Evolutionary conservation across 2,329 filamentous ascomycete genomes (phyloP), one percentile per base, ranked within the genome.

Genomic region (Penicillium verrucosum): DNA sequence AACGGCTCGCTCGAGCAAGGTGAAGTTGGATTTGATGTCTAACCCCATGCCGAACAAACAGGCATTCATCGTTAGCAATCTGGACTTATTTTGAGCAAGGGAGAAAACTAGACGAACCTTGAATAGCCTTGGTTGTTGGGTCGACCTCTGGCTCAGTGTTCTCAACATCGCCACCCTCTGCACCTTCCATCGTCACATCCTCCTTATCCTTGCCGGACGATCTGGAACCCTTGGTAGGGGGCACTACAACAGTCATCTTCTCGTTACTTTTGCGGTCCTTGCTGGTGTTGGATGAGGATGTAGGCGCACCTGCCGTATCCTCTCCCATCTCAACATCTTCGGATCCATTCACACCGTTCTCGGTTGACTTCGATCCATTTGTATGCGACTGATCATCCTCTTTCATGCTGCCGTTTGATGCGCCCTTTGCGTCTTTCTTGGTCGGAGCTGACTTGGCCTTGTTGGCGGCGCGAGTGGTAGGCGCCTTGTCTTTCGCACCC

Each of bases 1-100:
- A 63, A 99, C 93, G 64, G 92, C 94, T 70, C 92, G 89, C 71
- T 97, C 92, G 70, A 99, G 84, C 63, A 99, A 84, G 51, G 86
- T 85, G 73, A 97, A 97, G 78, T 95, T 97, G 82, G 85, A 88
- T 78, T 92, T 94, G 79, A 99, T 96, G 76, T 97, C 94, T 97
- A 72, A 38, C 56, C 58, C 48, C 16, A 47, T 18, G 11, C 2
- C 5, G 5, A 44, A 52, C 30, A 53, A n/a, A 49, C 10, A 30
- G 25, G 16, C 14, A n/a, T 23, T 18, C 29, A 37, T n/a, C 1
- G 47, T 53, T 42, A 51, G 53, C 47, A 44, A 23, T 48, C 1
- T 9, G 10, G 9, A 44, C 16, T 11, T 30, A 4, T 38, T 34
- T 34, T 47, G 34, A 37, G 9, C 34, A 30, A 34, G 14, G 4